Evolutionary conservation across 352 stramenopile species (phyloP), one percentile per base, ranked within the genome.

Genomic region (Plasmopara halstedii): DNA sequence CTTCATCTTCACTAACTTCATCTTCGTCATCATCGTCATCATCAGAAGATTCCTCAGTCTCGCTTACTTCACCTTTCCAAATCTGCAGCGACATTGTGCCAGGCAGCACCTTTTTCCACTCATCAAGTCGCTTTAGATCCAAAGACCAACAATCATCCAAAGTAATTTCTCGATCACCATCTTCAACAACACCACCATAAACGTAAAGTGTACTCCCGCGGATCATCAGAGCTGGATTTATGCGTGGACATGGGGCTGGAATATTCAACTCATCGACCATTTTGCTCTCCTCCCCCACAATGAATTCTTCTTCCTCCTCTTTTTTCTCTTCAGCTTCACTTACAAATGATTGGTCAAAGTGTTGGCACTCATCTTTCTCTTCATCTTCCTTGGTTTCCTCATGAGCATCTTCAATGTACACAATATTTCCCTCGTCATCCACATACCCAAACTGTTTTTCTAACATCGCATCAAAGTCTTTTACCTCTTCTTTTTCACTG

Each of bases 361-460:
- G 25, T 27, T 33, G 38, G 25, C 33, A 27, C 23, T 40, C 27
- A 27, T 50, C 38, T 25, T 71, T 59, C 9, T 73, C 50, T 35
- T 73, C 57, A 2, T 58, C 50, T 32, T 82, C 50, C 26, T 71
- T 77, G 18, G 70, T 67, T 48, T 88, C 74, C 4, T 89, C 80
- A 10, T 85, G 79, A 3, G 88, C 83, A 50, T 97, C 84, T 44
- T 95, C 89, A 63, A 98, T 86, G 53, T 96, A 97, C 25, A 98
- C 87, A 39, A 97, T 84, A 58, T 97, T 97, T 20, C 94, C 94
- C 51, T 96, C 78, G 17, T 94, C 86, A 46, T 97, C 92, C 10
- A 97, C 87, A 59, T 97, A 97, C 3, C 88, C 87, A 65, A 97
- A 97, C 80, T 97, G 93, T 46, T 96, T 95, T 38, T 88, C 74